A percentile compares a stretch with the other conserved stretches of the same genome.
Conservation (phyloP, 805 yeast species). For the Scheffersomyces stipitis region DNA sequence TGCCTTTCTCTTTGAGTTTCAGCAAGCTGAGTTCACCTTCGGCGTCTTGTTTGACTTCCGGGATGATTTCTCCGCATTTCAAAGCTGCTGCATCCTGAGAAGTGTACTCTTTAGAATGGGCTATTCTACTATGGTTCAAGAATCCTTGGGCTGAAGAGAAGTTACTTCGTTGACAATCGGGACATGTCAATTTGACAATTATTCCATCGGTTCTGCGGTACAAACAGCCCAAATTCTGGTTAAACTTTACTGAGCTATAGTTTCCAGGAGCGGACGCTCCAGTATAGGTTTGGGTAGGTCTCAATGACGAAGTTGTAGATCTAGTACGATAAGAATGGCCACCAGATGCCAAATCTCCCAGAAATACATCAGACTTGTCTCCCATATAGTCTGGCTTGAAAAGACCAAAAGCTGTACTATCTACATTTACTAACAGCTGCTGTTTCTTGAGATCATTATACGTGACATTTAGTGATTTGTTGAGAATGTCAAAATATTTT, state of each 20-base stretch:
- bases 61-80: constrained; percentile 58
- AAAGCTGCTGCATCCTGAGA: constrained; percentile 76
- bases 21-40: constrained; percentile 44
- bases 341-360: no score
- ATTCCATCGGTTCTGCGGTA: constrained; percentile 71
- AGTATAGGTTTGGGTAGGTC: constrained; percentile 47
- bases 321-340: constrained; percentile 44
- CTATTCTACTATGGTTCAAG: constrained; percentile 71
- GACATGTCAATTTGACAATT: constrained; percentile 65
- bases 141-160: constrained; percentile 82
- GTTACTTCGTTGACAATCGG: constrained; percentile 63
- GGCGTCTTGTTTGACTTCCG: constrained; percentile 56
- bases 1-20: constrained; percentile 29
- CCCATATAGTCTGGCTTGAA: constrained; percentile 8
- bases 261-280: constrained; percentile 18
- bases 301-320: constrained; percentile 51
- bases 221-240: constrained; percentile 45
- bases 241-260: background rate
- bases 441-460: constrained; percentile 26
- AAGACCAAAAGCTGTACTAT: constrained; percentile 2
- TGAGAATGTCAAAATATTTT: constrained; percentile 40
- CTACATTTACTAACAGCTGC: constrained; percentile 2
- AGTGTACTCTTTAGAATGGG: constrained; percentile 68
- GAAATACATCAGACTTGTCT: constrained; percentile 1
- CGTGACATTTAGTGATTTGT: constrained; percentile 31